phyloP scores from a whole-genome alignment of 2,329 filamentous ascomycete species.

The Sporothrix schenckii region DNA sequence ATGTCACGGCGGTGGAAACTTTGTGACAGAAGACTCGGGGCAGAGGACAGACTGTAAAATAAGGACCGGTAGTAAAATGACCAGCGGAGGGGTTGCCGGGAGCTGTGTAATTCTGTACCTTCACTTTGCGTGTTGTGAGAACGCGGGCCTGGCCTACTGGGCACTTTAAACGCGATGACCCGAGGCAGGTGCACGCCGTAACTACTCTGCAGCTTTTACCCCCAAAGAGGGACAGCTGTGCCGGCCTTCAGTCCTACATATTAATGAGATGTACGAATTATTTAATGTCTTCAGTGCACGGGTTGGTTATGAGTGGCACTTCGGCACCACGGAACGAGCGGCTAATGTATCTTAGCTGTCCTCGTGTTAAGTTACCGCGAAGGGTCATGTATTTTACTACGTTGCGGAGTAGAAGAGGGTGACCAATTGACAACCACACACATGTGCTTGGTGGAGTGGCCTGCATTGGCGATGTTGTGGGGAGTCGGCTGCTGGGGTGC shows the following conservation, averaged over 20 bases:
- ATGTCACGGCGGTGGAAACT: not conserved
- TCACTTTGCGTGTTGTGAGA: not conserved
- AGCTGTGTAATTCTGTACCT: not conserved
- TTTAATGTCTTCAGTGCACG: not conserved
- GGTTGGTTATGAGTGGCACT: not conserved
- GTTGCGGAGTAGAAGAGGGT: not conserved
- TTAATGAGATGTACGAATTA: not conserved
- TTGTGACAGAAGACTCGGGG: not conserved
- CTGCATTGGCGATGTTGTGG: not conserved
- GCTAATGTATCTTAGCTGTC: not conserved
- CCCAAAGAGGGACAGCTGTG: not conserved
- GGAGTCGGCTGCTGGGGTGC: not conserved
- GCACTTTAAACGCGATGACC: not conserved
- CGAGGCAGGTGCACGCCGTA: not conserved
- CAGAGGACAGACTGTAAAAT: not conserved
- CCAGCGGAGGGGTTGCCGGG: not conserved
- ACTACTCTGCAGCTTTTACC: too few relatives aligned
- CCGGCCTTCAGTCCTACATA: too few relatives aligned
- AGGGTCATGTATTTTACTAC: not conserved
- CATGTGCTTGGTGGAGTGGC: conserved; percentile 13
- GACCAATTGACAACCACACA: not conserved
- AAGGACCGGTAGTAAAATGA: not conserved
- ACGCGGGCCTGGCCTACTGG: not conserved
- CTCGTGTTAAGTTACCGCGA: not conserved
- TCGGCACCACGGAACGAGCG: not conserved